Evolutionary conservation across 345 rosid genomes (phyloP), one percentile per base, ranked within the genome.

Genomic region (Eucalyptus marginata): DNA sequence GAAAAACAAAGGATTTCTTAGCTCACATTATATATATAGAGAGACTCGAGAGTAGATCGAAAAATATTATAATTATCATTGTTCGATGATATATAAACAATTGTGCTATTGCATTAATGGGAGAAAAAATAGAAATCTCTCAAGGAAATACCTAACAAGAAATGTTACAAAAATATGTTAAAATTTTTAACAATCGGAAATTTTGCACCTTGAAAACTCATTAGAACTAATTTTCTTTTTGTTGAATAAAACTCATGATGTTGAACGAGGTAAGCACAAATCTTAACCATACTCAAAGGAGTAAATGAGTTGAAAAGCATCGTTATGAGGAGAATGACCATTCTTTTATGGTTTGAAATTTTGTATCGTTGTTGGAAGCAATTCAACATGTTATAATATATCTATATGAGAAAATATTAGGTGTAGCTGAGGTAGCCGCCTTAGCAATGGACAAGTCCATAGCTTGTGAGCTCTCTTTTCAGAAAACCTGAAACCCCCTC

Each of bases 291-390:
- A n/a, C 16, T 64, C 6, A 66, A 64, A 64, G 40, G n/a, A 14
- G 76, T n/a, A 14, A 29, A 62, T 27, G 18, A 64, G 36, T 13
- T n/a, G 76, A 64, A 13, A 64, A 66, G 40, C 20, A 66, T 31
- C 11, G 2, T 31, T 66, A 31, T 0, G 3, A 33, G 44, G 44
- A 68, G 13, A 17, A 33, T 0, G 13, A 3, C 13, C 7, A 71
- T 71, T 33, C 44, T 7, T 17, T 31, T 68, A 16, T 17, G 20
- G 22, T 31, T 16, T 33, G 17, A 68, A 68, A 17, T 68, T 33
- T 0, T 68, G 80, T 68, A 17, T 68, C 0, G 0, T 8, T 8
- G 24, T 68, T 68, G 44, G 1, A 17, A 20, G 44, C 36, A 33
- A 68, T 33, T 10, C 12, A 56, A 0, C 13, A 56, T 56, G 62